Conservation (phyloP, 352 stramenopile genomes). For the Phytopythium aichiense region DNA sequence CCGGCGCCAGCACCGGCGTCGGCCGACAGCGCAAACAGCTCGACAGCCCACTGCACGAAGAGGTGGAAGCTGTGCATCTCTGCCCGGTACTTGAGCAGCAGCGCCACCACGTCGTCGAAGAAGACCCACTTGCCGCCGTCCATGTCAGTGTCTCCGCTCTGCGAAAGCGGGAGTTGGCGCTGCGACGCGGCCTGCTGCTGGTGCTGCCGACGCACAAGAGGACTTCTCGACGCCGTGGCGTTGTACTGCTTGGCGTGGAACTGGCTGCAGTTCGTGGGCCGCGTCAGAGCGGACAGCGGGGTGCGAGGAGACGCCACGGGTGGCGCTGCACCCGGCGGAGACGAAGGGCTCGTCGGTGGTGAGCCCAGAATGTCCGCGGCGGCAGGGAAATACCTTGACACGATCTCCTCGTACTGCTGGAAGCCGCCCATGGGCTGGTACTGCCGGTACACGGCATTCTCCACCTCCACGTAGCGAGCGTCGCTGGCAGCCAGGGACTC, state of each 20-base stretch:
- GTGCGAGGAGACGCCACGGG: constrained; percentile 10
- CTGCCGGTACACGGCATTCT: constrained; percentile 49
- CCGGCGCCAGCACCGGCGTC: not conserved
- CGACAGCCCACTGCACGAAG: constrained; percentile 48
- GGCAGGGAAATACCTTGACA: constrained; percentile 32
- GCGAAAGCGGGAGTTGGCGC: constrained; percentile 1
- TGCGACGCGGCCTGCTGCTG: constrained; percentile 8
- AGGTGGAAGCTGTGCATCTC: constrained; percentile 69
- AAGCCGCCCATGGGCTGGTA: constrained; percentile 48
- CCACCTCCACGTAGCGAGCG: constrained; percentile 34
- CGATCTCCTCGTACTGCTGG: constrained; percentile 48
- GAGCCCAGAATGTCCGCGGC: constrained; percentile 9
- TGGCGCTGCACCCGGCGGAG: not conserved
- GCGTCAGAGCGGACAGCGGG: constrained; percentile 16
- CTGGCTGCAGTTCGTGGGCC: constrained; percentile 51
- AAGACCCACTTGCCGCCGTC: constrained; percentile 33
- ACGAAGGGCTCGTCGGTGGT: constrained; percentile 1
- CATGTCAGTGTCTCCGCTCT: not conserved
- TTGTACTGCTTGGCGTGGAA: constrained; percentile 62
- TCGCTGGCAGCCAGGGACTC: constrained; percentile 30
- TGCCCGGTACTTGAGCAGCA: constrained; percentile 54
- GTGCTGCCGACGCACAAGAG: constrained; percentile 29
- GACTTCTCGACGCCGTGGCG: constrained; percentile 36
- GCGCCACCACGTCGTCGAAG: constrained; percentile 53
- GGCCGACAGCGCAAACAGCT: constrained; percentile 41